Conservation (phyloP, 306 rosid species). For the Sechiopsis laciniata region DNA sequence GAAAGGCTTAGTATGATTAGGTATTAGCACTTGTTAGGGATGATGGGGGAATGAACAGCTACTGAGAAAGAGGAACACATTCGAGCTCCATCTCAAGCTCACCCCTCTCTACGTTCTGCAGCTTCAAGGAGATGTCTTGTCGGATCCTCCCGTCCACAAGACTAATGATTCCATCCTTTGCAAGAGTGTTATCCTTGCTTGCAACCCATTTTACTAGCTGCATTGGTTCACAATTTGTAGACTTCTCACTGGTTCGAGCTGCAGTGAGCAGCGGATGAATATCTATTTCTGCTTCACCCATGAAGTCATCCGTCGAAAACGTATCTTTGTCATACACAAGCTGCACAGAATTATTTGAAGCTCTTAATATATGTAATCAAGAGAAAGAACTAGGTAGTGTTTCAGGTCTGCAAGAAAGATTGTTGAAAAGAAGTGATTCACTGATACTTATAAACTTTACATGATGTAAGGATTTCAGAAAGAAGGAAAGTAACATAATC, state of each 20-base stretch:
- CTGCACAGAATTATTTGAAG: slow-evolving; percentile 38
- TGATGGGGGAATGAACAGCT: background rate
- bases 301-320: slow-evolving; percentile 77
- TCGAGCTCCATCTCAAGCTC: slow-evolving; percentile 71
- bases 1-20: background rate
- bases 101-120: slow-evolving; percentile 83
- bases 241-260: slow-evolving; percentile 62
- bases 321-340: slow-evolving; percentile 85
- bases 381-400: slow-evolving; percentile 12
- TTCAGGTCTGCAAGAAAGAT: background rate
- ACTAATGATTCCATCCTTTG: slow-evolving; percentile 56
- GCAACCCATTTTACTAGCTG: slow-evolving; percentile 64
- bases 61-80: slow-evolving; percentile 64
- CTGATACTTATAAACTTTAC: background rate
- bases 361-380: background rate
- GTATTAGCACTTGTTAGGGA: background rate
- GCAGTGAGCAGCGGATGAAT: slow-evolving; percentile 79
- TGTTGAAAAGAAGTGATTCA: background rate
- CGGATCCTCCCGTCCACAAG: slow-evolving; percentile 58
- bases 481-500: background rate
- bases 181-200: slow-evolving; percentile 46
- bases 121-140: slow-evolving; percentile 63
- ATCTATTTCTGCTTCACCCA: slow-evolving; percentile 96
- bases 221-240: slow-evolving; percentile 32
- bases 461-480: background rate